Evolutionary conservation across 2,329 filamentous ascomycete genomes (phyloP).

Genomic region (Alternaria gaisen): DNA sequence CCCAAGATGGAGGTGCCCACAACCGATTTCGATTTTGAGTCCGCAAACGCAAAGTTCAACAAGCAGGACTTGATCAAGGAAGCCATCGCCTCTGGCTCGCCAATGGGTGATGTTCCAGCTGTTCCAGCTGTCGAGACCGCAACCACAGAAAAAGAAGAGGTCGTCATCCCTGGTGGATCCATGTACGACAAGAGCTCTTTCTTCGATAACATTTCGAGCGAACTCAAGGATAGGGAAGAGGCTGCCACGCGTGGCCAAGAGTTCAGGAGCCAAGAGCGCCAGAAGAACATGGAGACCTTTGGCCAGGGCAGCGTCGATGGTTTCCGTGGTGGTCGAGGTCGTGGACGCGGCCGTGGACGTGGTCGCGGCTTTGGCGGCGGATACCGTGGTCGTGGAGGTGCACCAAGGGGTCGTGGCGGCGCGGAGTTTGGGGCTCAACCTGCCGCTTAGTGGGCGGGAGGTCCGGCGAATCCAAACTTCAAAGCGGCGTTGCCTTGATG

Average conservation of each 20-base stretch:
- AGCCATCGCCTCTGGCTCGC: conserved; percentile 80
- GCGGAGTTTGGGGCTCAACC: conserved; percentile 36
- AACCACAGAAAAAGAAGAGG: conserved; percentile 56
- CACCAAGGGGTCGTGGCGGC: conserved; percentile 39
- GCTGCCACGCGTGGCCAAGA: conserved; percentile 74
- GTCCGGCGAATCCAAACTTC: neutral
- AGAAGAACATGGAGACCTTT: conserved; percentile 97
- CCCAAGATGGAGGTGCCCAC: conserved; percentile 86
- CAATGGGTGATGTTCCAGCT: conserved; percentile 60
- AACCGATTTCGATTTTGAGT: conserved; percentile 91
- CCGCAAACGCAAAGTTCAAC: conserved; percentile 87
- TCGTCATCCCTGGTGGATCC: conserved; percentile 54
- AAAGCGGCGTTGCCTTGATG: neutral
- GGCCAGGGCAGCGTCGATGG: conserved; percentile 94
- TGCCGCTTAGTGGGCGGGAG: conserved; percentile 26
- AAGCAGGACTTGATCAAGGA: conserved; percentile 89
- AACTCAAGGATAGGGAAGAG: conserved; percentile 87
- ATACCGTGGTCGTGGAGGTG: conserved; percentile 57
- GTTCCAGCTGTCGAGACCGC: conserved; percentile 43
- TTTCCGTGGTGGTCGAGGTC: conserved; percentile 77
- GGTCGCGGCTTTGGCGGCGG: conserved; percentile 60
- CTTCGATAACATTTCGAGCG: conserved; percentile 98
- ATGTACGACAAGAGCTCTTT: conserved; percentile 90
- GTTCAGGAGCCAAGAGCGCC: conserved; percentile 91
- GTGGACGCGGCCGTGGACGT: conserved; percentile 72